Base-by-base conservation (phyloP, 257 asterid species). In the Solanum rostratum region DNA sequence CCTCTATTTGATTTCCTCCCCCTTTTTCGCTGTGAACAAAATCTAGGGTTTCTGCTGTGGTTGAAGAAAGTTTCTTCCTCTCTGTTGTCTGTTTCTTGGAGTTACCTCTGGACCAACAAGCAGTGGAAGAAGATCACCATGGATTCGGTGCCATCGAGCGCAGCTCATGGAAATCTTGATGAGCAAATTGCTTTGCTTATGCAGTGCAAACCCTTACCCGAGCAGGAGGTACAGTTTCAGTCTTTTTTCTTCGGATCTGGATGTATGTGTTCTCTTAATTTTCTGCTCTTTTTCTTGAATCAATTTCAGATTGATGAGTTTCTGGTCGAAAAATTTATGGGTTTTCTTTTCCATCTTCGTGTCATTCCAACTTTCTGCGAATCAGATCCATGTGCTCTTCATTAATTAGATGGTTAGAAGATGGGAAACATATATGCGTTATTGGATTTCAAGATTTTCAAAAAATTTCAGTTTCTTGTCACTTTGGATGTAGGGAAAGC, bases 131-230 rank as follows among this genome's bases (percentile, higher is more conserved):
- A 29, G 53, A 55, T 60, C 84, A 85, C 80, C 80, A 86, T 86
- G 93, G 93, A 90, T 82, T 87, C 94, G 90, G 88, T 79, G 89
- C 88, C 89, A 85, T 87, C 96, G 63, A 85, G 87, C 79, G 88
- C 87, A 80, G 83, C 93, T 82, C 88, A 82, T 78, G 95, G 98
- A 53, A 90, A 89, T 86, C 91, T 93, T 65, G 97, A 94, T 73
- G 95, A 91, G 84, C 94, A 93, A 87, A 94, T 94, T 86, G 88
- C 87, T 49, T 97, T 91, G 90, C 98, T 93, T 87, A 92, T 90
- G 91, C 98, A 94, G 91, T 93, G 98, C 94, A 94, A 94, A 83
- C 96, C 98, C 88, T 86, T 94, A 84, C 89, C 97, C 85, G 95
- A 94, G 53, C 95, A 86, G 57, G 98, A 93, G 95, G 98, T 94